phyloP scores from a whole-genome alignment of 2,329 filamentous ascomycete genomes.

The Fusarium siculi region DNA sequence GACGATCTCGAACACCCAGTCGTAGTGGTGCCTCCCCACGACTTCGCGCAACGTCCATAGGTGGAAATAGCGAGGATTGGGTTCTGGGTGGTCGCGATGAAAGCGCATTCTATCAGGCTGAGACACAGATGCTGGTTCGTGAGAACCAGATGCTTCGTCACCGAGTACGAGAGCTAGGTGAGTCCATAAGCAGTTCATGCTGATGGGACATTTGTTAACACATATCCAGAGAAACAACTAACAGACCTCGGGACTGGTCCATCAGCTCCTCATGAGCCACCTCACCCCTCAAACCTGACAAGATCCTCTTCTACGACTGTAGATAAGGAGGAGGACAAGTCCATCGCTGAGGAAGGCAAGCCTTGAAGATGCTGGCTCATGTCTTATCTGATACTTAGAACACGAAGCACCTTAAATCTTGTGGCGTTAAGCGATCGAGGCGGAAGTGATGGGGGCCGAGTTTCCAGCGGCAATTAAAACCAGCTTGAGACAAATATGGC shows the following conservation, averaged over 20 bases:
- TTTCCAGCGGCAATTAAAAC: background rate
- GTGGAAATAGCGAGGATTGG: conserved; percentile 69
- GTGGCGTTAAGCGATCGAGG: conserved; percentile 26
- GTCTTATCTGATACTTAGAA: background rate
- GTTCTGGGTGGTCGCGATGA: conserved; percentile 75
- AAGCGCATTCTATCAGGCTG: conserved; percentile 82
- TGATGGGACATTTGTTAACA: conserved; percentile 4
- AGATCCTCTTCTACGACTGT: conserved; percentile 59
- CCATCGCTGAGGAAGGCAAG: conserved; percentile 19
- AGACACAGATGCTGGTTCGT: conserved; percentile 79
- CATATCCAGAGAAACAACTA: conserved; percentile 61
- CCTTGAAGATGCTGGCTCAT: conserved; percentile 7
- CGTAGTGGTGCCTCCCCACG: conserved; percentile 66
- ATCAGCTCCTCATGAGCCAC: conserved; percentile 55
- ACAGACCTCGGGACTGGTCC: conserved; percentile 53
- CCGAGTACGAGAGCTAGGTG: conserved; percentile 78
- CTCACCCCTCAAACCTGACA: conserved; percentile 60
- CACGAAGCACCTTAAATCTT: conserved; percentile 3
- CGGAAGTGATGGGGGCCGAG: background rate
- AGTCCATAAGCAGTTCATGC: background rate
- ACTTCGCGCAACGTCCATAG: conserved; percentile 67
- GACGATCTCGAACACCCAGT: conserved; percentile 69
- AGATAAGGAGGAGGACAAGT: conserved; percentile 50
- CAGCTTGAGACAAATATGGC: conserved; percentile 14
- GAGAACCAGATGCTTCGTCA: conserved; percentile 87